Evolutionary conservation across 1,139 yeast species (phyloP).

Genomic region (Wickerhamomyces sp.): DNA sequence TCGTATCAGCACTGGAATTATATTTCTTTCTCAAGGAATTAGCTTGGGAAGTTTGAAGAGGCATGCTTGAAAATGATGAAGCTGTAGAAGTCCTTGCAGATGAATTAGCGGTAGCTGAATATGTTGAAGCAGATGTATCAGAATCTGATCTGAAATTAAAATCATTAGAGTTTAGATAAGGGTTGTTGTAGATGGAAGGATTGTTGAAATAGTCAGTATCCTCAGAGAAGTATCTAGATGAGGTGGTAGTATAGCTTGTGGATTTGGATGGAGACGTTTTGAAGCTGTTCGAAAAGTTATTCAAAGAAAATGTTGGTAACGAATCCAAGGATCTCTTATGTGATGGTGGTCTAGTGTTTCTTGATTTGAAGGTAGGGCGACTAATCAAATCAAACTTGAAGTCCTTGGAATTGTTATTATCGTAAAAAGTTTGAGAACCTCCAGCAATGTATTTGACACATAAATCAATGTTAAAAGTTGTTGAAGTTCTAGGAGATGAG

Average conservation of each 20-base stretch:
- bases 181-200: slow-evolving; percentile 7
- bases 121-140: background rate
- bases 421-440: slow-evolving; percentile 17
- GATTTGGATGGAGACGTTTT: slow-evolving; percentile 8
- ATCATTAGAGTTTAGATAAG: background rate
- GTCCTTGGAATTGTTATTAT: slow-evolving; percentile 21
- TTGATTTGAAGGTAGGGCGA: too few species aligned
- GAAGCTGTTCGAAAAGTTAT: slow-evolving; percentile 12
- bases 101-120: slow-evolving; percentile 3
- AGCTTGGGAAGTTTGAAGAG: slow-evolving; percentile 2
- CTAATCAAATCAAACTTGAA: slow-evolving; percentile 16
- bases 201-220: slow-evolving; percentile 24
- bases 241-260: slow-evolving; percentile 6
- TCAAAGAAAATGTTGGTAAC: slow-evolving; percentile 4
- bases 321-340: too few species aligned
- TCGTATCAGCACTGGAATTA: background rate
- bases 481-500: slow-evolving; percentile 2
- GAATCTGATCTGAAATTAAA: slow-evolving; percentile 6
- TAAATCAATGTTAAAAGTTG: slow-evolving; percentile 16
- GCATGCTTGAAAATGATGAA: slow-evolving; percentile 3
- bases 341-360: too few species aligned
- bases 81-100: slow-evolving; percentile 9
- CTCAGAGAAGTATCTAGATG: slow-evolving; percentile 21
- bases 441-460: slow-evolving; percentile 21
- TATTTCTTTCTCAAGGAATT: too few species aligned